Evolutionary conservation across 805 yeast species (phyloP), one percentile per base, ranked within the genome.

Genomic region (Schwanniomyces yamadae): DNA sequence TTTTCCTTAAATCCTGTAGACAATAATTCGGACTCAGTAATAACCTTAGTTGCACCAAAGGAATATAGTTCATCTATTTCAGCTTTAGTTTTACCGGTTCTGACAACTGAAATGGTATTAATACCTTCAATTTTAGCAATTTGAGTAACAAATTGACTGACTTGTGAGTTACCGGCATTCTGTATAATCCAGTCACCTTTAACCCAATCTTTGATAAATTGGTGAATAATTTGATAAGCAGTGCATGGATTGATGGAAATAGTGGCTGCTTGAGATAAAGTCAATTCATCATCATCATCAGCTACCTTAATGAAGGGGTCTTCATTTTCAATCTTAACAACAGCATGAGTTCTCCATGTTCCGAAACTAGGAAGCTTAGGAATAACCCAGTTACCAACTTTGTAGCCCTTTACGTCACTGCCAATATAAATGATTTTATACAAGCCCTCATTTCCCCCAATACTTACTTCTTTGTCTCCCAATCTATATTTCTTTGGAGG

Each of bases 381-480:
- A 28, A 88, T 74, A 28, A 82, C 88, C 86, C 91, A 85, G 58
- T 89, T 96, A 28, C 95, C 95, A 3, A 63, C 60, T 31, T 65
- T 48, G 35, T 83, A 64, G 5, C 52, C 50, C 4, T 45, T 40
- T 6, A 75, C 80, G 8, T 57, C 49, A 7, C 69, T 48, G 14
- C 95, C 95, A 7, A 73, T 71, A 31, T 78, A 76, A 14, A 84
- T 53, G 10, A 89, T 79, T 52, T 85, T 82, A 53, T 83, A 87
- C 6, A 84, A 71, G 18, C 96, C 97, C 59, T 89, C 97, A 56
- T 89, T 90, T 35, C 97, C 97, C 16, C 88, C 87, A 32, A 86
- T 78, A 1, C 91, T 90, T 10, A 77, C 65, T 4, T 25, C 17
- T 6, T 54, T 57, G 2, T 83, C 73, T 6, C 77, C 75, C 38